A percentile compares a stretch with the other conserved stretches of the same genome.
Evolutionary conservation across 176 grass and related monocot species (phyloP).

Genomic region (Typha latifolia): DNA sequence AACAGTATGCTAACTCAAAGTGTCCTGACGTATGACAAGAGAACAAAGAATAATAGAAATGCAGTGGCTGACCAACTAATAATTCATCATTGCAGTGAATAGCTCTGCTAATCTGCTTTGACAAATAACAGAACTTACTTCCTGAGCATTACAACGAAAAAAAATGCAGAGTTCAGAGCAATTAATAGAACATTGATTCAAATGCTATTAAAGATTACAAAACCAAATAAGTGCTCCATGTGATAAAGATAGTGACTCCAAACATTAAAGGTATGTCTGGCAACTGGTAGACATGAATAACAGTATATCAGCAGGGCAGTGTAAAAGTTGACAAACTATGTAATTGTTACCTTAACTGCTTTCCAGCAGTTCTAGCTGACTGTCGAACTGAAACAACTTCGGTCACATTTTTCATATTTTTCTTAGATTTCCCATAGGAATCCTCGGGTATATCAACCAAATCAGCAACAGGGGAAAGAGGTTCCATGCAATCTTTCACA

Average conservation of each 20-base stretch:
- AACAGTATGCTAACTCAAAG: neutral
- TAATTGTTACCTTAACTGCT: conserved; percentile 38
- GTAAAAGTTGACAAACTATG: neutral
- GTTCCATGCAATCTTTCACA: conserved; percentile 37
- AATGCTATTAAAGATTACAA: too few species aligned
- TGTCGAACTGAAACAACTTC: conserved; percentile 49
- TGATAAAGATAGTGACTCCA: too few species aligned
- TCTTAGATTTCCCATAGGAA: conserved; percentile 34
- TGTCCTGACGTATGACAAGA: neutral
- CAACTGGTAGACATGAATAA: neutral
- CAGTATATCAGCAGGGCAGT: neutral
- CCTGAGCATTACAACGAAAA: too few species aligned
- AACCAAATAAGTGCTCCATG: too few species aligned
- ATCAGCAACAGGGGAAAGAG: conserved; percentile 33
- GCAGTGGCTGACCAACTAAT: too few species aligned
- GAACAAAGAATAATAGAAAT: too few species aligned
- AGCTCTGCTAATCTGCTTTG: too few species aligned
- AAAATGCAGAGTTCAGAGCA: too few species aligned
- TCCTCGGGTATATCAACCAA: conserved; percentile 31
- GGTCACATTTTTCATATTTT: conserved; percentile 17
- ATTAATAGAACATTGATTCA: too few species aligned
- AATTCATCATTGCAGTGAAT: too few species aligned
- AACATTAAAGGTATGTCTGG: too few species aligned
- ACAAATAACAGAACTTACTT: too few species aligned
- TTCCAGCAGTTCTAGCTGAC: conserved; percentile 65